Conservation (phyloP, 176 grass and related monocot genomes). For the Elymus sibiricus region DNA sequence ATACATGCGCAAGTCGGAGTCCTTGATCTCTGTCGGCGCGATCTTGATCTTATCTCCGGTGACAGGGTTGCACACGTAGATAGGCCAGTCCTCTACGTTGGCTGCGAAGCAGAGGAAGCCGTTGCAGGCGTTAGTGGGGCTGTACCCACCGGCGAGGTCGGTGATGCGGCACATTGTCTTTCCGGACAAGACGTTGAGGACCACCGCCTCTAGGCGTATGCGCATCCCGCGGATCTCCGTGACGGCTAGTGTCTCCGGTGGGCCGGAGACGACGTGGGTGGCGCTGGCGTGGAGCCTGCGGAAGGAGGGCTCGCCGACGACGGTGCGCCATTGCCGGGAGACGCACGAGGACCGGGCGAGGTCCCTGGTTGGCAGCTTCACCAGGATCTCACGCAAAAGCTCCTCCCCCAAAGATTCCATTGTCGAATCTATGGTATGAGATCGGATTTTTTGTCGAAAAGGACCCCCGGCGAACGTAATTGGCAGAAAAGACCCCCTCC, state of each 20-base stretch:
- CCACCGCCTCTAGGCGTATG: background rate
- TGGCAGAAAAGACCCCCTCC: no score
- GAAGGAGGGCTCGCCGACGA: background rate
- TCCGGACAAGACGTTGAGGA: background rate
- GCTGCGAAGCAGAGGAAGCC: background rate
- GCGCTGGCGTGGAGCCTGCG: background rate
- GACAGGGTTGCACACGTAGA: background rate
- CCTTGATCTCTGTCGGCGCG: background rate
- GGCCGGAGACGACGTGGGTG: background rate
- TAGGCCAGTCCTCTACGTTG: background rate
- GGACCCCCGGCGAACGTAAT: no score
- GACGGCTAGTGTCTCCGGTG: background rate
- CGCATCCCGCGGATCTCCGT: background rate
- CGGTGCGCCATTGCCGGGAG: background rate
- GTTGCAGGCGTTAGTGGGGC: background rate
- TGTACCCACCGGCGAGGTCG: background rate
- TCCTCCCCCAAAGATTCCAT: background rate
- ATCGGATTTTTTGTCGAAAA: no score
- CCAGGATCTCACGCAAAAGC: background rate
- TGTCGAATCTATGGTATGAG: no score
- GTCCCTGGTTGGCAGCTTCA: background rate
- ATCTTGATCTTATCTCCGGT: background rate
- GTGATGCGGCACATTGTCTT: background rate
- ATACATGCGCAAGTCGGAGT: background rate
- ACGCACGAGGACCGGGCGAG: background rate